phyloP scores from a whole-genome alignment of 257 asterid species.

The Scutellaria baicalensis region DNA sequence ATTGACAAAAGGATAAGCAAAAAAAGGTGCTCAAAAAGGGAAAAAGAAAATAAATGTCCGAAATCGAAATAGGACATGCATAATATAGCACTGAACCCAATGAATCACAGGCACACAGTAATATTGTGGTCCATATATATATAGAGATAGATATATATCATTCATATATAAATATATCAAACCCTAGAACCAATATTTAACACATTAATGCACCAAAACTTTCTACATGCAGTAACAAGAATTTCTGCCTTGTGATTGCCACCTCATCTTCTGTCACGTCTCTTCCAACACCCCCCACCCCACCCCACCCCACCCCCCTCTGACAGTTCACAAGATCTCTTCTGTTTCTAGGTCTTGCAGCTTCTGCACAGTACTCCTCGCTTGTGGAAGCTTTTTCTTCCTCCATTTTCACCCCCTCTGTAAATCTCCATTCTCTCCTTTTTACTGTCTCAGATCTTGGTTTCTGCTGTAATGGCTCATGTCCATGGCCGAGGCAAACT shows the following conservation, averaged over 20 bases:
- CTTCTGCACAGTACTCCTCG: neutral
- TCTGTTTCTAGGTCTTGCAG: conserved; percentile 18
- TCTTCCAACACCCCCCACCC: conserved; percentile 33
- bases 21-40: neutral
- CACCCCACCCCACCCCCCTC: conserved; percentile 18
- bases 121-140: conserved; percentile 22
- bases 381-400: neutral
- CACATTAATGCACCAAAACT: conserved; percentile 11
- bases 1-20: too few species aligned
- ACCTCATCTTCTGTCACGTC: conserved; percentile 52
- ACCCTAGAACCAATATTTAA: conserved; percentile 8
- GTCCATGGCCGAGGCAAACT: conserved; percentile 42
- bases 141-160: too few species aligned
- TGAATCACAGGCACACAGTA: conserved; percentile 34
- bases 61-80: conserved; percentile 19
- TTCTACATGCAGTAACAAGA: conserved; percentile 35
- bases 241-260: conserved; percentile 38
- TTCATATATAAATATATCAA: neutral
- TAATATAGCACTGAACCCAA: conserved; percentile 18
- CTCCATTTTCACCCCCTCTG: neutral
- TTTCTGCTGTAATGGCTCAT: conserved; percentile 38
- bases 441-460: conserved; percentile 8
- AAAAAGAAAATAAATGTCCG: neutral
- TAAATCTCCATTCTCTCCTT: neutral
- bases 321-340: conserved; percentile 84